Percentiles rank a stretch among this genome's conserved stretches.
Evolutionary conservation across 257 asterid genomes (phyloP).

Genomic region (Nicotiana knightiana): DNA sequence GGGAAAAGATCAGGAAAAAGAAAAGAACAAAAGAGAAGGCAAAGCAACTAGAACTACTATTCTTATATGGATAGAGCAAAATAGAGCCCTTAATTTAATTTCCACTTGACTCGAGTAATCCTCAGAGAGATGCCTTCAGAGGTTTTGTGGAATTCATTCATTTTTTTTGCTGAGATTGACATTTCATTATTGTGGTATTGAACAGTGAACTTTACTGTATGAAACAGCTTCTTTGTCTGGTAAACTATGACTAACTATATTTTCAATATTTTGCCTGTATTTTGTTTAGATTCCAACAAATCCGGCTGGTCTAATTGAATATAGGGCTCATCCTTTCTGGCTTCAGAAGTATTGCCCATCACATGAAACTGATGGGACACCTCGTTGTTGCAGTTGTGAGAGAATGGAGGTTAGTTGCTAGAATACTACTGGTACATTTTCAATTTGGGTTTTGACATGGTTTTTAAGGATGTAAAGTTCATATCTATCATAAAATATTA

Average conservation of each 20-base stretch:
- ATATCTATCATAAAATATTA: background rate
- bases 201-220: background rate
- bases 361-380: conserved; percentile 92
- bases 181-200: background rate
- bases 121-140: background rate
- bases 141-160: background rate
- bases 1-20: background rate
- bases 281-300: conserved; percentile 76
- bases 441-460: background rate
- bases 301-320: conserved; percentile 83
- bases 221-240: background rate
- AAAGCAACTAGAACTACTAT: background rate
- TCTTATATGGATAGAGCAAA: background rate
- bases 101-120: background rate
- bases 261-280: background rate
- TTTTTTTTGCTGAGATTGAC: background rate
- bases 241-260: background rate
- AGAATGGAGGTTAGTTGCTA: conserved; percentile 72
- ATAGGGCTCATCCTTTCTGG: conserved; percentile 99
- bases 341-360: conserved; percentile 91
- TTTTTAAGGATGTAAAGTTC: background rate
- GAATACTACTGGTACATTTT: background rate
- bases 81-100: background rate
- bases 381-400: conserved; percentile 97
- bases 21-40: background rate